Evolutionary conservation across 768 basidiomycete species (phyloP).

Genomic region (Auriscalpium orientale): DNA sequence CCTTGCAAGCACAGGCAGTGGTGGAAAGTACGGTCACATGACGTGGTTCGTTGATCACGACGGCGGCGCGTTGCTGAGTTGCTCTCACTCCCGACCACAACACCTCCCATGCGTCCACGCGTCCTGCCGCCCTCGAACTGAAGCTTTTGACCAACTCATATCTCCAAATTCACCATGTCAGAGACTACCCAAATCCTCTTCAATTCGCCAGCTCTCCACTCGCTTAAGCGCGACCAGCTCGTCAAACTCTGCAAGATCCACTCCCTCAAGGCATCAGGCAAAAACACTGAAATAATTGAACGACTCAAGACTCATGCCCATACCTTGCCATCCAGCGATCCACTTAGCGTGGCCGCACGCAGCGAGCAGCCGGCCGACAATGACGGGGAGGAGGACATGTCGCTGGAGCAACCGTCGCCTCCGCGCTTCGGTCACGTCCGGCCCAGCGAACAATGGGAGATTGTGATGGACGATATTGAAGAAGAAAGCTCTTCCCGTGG

Average conservation of each 20-base stretch:
- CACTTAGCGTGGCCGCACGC: constrained; percentile 44
- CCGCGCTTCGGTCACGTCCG: constrained; percentile 29
- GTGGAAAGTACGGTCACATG: background rate
- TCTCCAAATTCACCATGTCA: constrained; percentile 37
- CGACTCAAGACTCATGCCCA: constrained; percentile 61
- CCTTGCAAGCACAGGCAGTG: too few species aligned
- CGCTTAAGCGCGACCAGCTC: constrained; percentile 79
- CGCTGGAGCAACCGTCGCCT: constrained; percentile 4
- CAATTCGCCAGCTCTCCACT: constrained; percentile 78
- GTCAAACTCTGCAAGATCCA: constrained; percentile 82
- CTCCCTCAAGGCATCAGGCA: constrained; percentile 70
- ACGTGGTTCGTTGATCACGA: background rate
- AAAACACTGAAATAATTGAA: constrained; percentile 67
- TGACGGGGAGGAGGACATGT: constrained; percentile 20
- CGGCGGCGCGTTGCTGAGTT: background rate
- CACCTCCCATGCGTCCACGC: background rate
- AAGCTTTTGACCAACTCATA: background rate
- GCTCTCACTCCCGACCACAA: background rate
- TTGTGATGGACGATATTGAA: constrained; percentile 77
- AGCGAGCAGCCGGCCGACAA: constrained; percentile 34
- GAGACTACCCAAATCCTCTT: constrained; percentile 74
- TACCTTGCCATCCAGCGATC: constrained; percentile 44
- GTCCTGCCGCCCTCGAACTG: background rate
- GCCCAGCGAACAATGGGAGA: constrained; percentile 78
- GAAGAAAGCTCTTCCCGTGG: constrained; percentile 48